Evolutionary conservation across 148 eudicot species (phyloP).

Genomic region (Beta vulgaris): DNA sequence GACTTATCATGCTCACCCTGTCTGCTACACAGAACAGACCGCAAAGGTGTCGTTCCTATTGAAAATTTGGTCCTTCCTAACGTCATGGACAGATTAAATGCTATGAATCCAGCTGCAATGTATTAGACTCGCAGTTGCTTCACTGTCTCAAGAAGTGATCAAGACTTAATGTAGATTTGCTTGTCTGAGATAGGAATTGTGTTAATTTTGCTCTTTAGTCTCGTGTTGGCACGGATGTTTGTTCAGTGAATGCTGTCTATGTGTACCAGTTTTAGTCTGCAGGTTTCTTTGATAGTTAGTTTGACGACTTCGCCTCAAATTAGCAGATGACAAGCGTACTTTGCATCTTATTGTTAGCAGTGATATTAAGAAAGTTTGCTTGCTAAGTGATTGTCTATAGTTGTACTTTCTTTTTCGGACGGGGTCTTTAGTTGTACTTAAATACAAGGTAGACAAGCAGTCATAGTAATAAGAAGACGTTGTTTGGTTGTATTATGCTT

Average conservation of each 20-base stretch:
- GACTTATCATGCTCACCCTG: constrained; percentile 20
- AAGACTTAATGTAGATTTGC: not conserved
- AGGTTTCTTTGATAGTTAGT: not conserved
- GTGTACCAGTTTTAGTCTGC: not conserved
- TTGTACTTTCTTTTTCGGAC: too few relatives aligned
- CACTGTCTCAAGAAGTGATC: not conserved
- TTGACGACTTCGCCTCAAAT: not conserved
- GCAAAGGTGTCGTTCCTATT: constrained; percentile 18
- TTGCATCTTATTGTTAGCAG: not conserved
- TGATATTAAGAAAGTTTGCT: too few relatives aligned
- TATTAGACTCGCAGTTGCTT: not conserved
- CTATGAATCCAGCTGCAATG: constrained; percentile 19
- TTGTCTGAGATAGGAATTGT: not conserved
- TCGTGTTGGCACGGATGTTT: not conserved
- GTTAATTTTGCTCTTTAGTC: not conserved
- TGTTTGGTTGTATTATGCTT: too few relatives aligned
- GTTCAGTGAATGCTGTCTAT: not conserved
- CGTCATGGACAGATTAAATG: constrained; percentile 30
- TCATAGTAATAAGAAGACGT: too few relatives aligned
- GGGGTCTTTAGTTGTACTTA: too few relatives aligned
- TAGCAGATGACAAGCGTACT: not conserved
- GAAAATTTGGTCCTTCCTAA: constrained; percentile 20
- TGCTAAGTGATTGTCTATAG: too few relatives aligned
- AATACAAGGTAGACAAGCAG: too few relatives aligned
- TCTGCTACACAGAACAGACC: constrained; percentile 30